Conservation (phyloP, 805 yeast genomes). For the Candida railenensis region DNA sequence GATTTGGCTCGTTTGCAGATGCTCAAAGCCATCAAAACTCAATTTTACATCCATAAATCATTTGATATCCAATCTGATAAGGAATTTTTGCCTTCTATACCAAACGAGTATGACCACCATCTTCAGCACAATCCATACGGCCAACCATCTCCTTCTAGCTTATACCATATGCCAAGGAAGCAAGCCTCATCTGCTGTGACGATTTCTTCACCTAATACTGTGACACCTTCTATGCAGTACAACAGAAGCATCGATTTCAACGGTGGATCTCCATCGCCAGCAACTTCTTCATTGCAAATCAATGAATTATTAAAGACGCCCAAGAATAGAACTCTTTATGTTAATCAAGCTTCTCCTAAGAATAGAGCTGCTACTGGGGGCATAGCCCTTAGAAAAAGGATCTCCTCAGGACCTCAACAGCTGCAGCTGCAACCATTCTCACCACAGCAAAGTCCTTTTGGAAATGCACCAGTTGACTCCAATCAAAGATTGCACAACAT, state of each 20-base stretch:
- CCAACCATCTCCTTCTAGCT: background rate
- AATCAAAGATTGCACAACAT: background rate
- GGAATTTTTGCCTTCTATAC: conserved; percentile 49
- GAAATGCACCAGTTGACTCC: background rate
- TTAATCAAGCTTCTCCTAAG: background rate
- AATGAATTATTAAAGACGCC: conserved; percentile 2
- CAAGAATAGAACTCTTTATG: conserved; percentile 1
- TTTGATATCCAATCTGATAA: conserved; percentile 70
- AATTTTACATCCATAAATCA: conserved; percentile 61
- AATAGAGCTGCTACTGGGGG: background rate
- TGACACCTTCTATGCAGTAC: conserved; percentile 1
- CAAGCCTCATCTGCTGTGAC: background rate
- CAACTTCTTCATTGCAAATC: background rate
- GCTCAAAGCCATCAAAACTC: conserved; percentile 38
- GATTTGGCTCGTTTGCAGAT: conserved; percentile 10
- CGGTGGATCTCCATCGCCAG: background rate
- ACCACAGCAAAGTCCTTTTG: background rate
- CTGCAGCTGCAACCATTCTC: background rate
- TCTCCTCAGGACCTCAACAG: background rate
- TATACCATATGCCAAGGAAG: background rate
- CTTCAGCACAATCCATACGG: background rate
- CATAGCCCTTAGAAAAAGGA: background rate
- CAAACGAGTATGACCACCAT: conserved; percentile 6
- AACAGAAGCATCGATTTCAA: background rate
- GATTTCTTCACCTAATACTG: background rate